phyloP scores from a whole-genome alignment of 73 alveolate genomes.

The Uronychia binucleata region DNA sequence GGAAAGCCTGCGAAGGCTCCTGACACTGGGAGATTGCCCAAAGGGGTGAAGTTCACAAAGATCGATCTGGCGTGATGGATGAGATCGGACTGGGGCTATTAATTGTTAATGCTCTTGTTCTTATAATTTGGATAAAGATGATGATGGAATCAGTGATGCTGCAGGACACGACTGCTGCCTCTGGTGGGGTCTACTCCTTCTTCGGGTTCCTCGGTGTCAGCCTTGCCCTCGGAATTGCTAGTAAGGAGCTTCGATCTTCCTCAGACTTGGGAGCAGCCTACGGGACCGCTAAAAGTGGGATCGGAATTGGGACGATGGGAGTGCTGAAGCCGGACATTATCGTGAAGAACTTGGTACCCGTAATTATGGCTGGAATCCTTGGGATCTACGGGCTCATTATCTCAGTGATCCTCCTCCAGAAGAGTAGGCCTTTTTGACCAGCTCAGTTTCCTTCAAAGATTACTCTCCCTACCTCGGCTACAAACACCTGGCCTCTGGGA shows the following conservation, averaged over 20 bases:
- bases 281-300: conserved; percentile 90
- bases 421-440: conserved; percentile 31
- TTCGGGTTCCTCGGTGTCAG: conserved; percentile 90
- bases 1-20: too few relatives aligned
- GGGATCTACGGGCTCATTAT: conserved; percentile 85
- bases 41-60: not conserved
- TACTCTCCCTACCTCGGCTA: conserved; percentile 58
- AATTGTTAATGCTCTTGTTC: not conserved
- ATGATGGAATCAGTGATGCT: not conserved
- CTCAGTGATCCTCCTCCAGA: conserved; percentile 76
- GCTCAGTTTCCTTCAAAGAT: conserved; percentile 21
- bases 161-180: not conserved
- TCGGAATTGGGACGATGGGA: conserved; percentile 79
- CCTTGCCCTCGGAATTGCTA: conserved; percentile 82
- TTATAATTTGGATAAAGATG: conserved; percentile 5
- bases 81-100: not conserved
- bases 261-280: conserved; percentile 95
- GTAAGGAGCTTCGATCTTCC: conserved; percentile 29
- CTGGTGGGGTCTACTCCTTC: conserved; percentile 44
- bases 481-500: conserved; percentile 74
- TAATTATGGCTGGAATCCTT: conserved; percentile 87
- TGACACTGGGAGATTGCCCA: not conserved
- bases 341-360: conserved; percentile 82
- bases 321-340: conserved; percentile 72
- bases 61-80: not conserved